phyloP scores from a whole-genome alignment of 2,329 filamentous ascomycete species.

The Fusarium poae region DNA sequence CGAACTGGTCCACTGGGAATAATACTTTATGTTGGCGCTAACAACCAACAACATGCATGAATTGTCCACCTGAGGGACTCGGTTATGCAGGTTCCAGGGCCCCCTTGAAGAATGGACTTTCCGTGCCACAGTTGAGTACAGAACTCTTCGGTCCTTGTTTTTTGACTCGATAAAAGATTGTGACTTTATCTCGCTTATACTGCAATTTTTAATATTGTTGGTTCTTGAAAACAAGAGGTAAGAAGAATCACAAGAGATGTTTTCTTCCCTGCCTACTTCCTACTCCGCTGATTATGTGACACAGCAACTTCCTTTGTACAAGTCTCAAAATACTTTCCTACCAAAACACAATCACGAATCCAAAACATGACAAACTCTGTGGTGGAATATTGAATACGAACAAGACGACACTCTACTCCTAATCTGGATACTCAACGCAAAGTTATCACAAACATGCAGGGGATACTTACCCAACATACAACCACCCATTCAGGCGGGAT shows the following conservation, averaged over 20 bases:
- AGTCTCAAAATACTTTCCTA: too few species aligned
- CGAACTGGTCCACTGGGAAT: background rate
- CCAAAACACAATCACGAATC: background rate
- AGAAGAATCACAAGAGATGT: background rate
- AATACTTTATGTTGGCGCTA: slow-evolving; percentile 2
- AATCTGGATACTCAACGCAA: background rate
- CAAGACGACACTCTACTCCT: background rate
- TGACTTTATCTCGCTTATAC: too few species aligned
- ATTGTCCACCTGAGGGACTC: background rate
- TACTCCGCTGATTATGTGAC: background rate
- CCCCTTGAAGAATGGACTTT: background rate
- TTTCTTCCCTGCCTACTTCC: background rate
- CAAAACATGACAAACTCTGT: background rate
- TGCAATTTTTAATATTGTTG: background rate
- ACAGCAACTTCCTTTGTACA: background rate
- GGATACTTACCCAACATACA: background rate
- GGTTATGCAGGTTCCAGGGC: background rate
- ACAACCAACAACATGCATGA: slow-evolving; percentile 3
- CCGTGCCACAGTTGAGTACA: background rate
- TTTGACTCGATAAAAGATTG: background rate
- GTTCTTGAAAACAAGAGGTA: background rate
- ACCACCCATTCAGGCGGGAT: background rate
- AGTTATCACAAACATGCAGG: background rate
- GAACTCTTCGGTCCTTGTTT: background rate
- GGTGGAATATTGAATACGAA: too few species aligned